Evolutionary conservation across 208 protist genomes (phyloP).

Genomic region (Acanthamoeba quina): DNA sequence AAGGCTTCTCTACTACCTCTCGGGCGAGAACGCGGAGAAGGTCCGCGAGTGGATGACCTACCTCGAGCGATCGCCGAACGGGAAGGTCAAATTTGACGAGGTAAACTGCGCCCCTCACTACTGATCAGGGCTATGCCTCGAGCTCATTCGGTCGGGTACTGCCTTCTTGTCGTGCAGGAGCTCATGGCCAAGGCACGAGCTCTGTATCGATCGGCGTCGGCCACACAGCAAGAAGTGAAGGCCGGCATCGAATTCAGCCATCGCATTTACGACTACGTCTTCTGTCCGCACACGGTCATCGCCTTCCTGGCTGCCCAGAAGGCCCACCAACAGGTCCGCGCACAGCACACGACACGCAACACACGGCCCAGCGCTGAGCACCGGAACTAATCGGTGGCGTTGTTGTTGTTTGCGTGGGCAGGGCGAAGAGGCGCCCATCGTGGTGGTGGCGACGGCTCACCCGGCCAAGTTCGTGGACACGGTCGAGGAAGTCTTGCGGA

Average conservation of each 20-base stretch:
- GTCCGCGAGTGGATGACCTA: slow-evolving; percentile 82
- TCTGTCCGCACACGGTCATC: slow-evolving; percentile 79
- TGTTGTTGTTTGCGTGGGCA: background rate
- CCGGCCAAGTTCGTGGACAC: slow-evolving; percentile 80
- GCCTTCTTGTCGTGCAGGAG: background rate
- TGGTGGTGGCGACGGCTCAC: slow-evolving; percentile 76
- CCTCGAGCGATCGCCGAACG: slow-evolving; percentile 27
- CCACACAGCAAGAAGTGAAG: slow-evolving; percentile 63
- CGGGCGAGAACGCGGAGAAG: slow-evolving; percentile 88
- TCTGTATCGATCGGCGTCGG: slow-evolving; percentile 27
- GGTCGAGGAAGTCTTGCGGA: background rate
- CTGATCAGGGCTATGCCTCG: background rate
- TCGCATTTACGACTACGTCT: slow-evolving; percentile 28
- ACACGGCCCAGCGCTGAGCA: background rate
- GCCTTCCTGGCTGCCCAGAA: slow-evolving; percentile 42
- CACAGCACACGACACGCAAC: background rate
- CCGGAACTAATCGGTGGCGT: background rate
- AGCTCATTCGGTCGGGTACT: background rate
- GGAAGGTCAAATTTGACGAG: slow-evolving; percentile 50
- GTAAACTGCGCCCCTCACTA: background rate
- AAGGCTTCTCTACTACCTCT: slow-evolving; percentile 95
- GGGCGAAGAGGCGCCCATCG: background rate
- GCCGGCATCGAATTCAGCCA: slow-evolving; percentile 22
- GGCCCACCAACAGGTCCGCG: background rate
- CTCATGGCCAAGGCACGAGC: background rate